Base-by-base conservation (phyloP, 768 basidiomycete genomes). In the Hericium alpestre region DNA sequence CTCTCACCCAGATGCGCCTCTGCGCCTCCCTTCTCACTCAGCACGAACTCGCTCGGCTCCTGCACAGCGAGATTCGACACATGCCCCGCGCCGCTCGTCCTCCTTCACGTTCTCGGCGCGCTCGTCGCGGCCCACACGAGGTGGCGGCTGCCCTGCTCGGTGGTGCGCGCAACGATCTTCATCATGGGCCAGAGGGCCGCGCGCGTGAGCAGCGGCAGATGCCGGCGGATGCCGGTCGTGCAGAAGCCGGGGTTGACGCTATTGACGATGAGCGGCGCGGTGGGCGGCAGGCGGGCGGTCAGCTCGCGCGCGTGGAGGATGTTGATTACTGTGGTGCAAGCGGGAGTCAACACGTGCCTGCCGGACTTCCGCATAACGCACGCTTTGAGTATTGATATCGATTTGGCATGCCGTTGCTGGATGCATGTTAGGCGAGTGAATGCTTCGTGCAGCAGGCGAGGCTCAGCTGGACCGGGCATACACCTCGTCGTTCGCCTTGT, bases 91-190 rank as follows among this genome's bases (percentile, higher is more conserved):
- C 61, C 69, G 58, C 18, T 1, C 40, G 22, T 50, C 20, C 27
- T 66, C 67, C 2, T 63, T 37, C 3, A n/a, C n/a, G n/a, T n/a
- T n/a, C n/a, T 66, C 56, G n/a, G 60, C 62, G 47, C 55, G 64
- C 5, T 64, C 69, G 71, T 46, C 2, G 71, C 70, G 6, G 56
- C 65, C 37, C 65, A 72, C 3, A 74, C 48, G 27, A 75, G 62
- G 47, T 69, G 65, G 16, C 73, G 71, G 37, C 70, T 69, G 1
- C 73, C 73, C 47, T 71, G 63, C 56, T 72, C 68, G 0, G 66
- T 12, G 0, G 68, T 66, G 13, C 41, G 51, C 18, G 32, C 37
- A 43, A 48, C 32, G 16, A 53, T 37, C 20, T 20, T 46, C 55
- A 40, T 23, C 25, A 32, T 23, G 15, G 23, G 37, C 32, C 10